These are phyloP conservation scores for Bathelium albidoporum DNA, from an alignment of 495 filamentous ascomycete species.

Conservation along the genomic window DNA sequence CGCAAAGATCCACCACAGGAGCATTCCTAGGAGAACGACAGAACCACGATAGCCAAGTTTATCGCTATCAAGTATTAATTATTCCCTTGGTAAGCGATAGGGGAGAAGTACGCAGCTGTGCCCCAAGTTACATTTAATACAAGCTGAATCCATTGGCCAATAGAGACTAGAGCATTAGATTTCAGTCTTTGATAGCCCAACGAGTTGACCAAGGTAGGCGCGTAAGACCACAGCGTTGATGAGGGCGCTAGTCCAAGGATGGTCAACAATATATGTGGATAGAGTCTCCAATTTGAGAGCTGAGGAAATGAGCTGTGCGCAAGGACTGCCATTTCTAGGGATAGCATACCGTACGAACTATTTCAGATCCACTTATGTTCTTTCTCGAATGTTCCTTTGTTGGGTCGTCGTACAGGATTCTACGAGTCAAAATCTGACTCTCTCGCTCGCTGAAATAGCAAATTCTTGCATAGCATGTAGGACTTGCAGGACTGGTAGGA, in stretches of 20 bases:
- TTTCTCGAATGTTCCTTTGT: slow-evolving; percentile 20
- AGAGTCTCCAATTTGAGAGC: slow-evolving; percentile 23
- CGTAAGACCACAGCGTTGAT: slow-evolving; percentile 32
- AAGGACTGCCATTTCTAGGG: background rate
- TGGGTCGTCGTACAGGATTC: slow-evolving; percentile 38
- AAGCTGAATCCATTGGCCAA: slow-evolving; percentile 28
- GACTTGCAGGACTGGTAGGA: slow-evolving; percentile 3
- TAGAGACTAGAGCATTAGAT: slow-evolving; percentile 31
- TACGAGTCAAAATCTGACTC: slow-evolving; percentile 33
- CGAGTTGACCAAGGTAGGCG: slow-evolving; percentile 29
- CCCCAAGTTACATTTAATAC: slow-evolving; percentile 23
- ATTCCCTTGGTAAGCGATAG: background rate
- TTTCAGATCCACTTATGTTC: slow-evolving; percentile 5
- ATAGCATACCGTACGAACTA: slow-evolving; percentile 5
- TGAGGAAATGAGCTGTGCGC: slow-evolving; percentile 10
- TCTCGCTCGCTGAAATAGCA: slow-evolving; percentile 37
- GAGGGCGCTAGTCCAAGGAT: slow-evolving; percentile 31
- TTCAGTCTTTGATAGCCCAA: slow-evolving; percentile 27
- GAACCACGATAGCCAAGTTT: background rate
- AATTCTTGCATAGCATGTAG: slow-evolving; percentile 8
- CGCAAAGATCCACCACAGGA: slow-evolving; percentile 6
- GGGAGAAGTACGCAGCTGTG: background rate
- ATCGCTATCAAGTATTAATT: background rate
- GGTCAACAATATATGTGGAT: slow-evolving; percentile 33
- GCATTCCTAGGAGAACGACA: slow-evolving; percentile 5